Conservation (phyloP, 2,329 filamentous ascomycete species). For the Neofusicoccum parvum region DNA sequence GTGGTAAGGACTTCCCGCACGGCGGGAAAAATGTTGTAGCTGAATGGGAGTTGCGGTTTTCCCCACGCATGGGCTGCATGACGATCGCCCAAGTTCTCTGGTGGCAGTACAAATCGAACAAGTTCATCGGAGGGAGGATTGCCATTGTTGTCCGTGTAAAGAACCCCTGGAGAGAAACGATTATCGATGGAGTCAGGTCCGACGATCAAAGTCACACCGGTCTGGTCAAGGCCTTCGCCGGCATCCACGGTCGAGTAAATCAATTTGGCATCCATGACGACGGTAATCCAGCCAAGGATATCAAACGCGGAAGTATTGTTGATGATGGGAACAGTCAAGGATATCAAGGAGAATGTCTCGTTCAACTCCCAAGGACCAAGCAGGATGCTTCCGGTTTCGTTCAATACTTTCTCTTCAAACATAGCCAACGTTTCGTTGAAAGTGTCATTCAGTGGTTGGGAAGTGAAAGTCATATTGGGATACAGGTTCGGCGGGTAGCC, state of each 20-base stretch:
- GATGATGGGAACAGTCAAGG: constrained; percentile 77
- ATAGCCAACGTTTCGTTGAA: constrained; percentile 41
- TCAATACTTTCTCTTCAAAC: constrained; percentile 48
- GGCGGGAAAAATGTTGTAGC: constrained; percentile 63
- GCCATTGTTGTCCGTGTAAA: constrained; percentile 30
- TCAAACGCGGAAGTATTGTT: constrained; percentile 63
- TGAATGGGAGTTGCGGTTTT: constrained; percentile 50
- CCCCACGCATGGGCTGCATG: constrained; percentile 33
- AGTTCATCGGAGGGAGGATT: constrained; percentile 29
- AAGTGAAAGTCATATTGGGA: constrained; percentile 72
- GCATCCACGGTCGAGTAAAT: constrained; percentile 64
- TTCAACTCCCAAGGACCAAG: constrained; percentile 77
- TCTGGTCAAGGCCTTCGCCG: constrained; percentile 69
- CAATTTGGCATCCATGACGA: constrained; percentile 69
- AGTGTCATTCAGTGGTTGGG: constrained; percentile 37
- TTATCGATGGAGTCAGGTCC: constrained; percentile 70
- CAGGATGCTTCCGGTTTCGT: constrained; percentile 62
- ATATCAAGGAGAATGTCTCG: constrained; percentile 72
- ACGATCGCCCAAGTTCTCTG: constrained; percentile 33
- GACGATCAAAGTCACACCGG: constrained; percentile 70
- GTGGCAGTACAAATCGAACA: constrained; percentile 38
- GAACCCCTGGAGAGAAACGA: constrained; percentile 40
- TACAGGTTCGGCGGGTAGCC: constrained; percentile 75
- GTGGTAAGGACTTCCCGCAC: constrained; percentile 62
- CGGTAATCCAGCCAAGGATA: constrained; percentile 80